Conservation (phyloP, 2,329 filamentous ascomycete species). For the Claviceps arundinis region DNA sequence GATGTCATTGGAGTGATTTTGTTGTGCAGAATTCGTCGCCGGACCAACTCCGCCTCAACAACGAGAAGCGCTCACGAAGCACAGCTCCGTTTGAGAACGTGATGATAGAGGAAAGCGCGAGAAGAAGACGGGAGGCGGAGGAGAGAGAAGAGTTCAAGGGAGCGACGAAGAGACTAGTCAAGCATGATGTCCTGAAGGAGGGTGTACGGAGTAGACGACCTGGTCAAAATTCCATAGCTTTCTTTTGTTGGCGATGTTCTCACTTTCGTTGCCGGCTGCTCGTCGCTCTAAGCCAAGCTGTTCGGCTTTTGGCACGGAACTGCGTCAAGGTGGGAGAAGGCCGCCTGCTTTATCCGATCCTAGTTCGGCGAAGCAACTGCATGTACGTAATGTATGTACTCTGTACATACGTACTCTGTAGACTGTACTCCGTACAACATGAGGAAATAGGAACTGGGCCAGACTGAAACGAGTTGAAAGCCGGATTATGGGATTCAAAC, state of each 20-base stretch:
- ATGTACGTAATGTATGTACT: no score
- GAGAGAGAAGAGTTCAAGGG: neutral
- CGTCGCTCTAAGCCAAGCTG: neutral
- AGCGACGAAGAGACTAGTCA: neutral
- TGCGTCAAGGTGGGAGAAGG: neutral
- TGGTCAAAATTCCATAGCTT: neutral
- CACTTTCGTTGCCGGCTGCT: neutral
- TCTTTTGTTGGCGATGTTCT: neutral
- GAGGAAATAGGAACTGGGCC: neutral
- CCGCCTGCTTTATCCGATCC: neutral
- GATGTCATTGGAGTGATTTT: conserved; percentile 3
- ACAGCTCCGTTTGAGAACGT: neutral
- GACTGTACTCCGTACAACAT: neutral
- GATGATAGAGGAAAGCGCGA: neutral
- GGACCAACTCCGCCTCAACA: neutral
- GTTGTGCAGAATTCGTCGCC: neutral
- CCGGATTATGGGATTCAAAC: neutral
- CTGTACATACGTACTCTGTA: no score
- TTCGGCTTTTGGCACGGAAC: neutral
- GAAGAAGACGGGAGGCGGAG: neutral
- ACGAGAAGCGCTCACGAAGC: neutral
- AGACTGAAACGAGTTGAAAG: neutral
- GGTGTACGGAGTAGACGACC: neutral
- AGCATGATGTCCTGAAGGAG: neutral
- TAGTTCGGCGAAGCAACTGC: neutral